Evolutionary conservation across 768 basidiomycete genomes (phyloP), one percentile per base, ranked within the genome.

Genomic region (Kwoniella pini): DNA sequence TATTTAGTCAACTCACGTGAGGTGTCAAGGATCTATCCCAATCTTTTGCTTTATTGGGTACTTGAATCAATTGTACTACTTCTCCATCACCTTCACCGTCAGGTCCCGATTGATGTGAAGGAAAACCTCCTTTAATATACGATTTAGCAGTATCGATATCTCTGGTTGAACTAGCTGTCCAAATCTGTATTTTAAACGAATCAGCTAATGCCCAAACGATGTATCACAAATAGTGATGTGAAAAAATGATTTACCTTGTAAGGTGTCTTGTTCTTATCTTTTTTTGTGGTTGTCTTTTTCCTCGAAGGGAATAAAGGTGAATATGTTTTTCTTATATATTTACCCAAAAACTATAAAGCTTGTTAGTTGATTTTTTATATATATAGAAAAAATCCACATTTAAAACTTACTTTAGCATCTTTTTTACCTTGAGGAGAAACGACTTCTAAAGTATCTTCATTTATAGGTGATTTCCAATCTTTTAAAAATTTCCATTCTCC

Each of bases 1-100:
- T 6, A 19, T 6, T 42, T 11, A 26, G 30, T 30, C 36, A 6
- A 59, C 77, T 64, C 2, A 76, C 77, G 54, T 79, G 77, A 13
- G 80, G 80, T 0, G 80, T 80, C 53, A 80, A 54, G 10, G 69
- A 68, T 50, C 68, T 57, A 53, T 78, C 76, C 80, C 80, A 80
- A 38, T 76, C 72, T 33, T 66, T 69, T 6, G 70, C 67, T 53
- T 79, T 71, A 67, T 80, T 80, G 15, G 77, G 77, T 3, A 81
- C 79, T 53, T 79, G 69, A 63, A 81, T 57, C 27, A 81, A 70
- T 51, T 72, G 69, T 17, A 80, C 71, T 2, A 70, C 55, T 2
- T 75, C 74, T 7, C 76, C 77, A 57, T 81, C 78, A 17, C 80
- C 80, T 15, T 77, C 62, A 4, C 80, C 80, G 21, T 78, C 73